phyloP scores from a whole-genome alignment of 805 yeast species.

The Gaillardinia entomophila region DNA sequence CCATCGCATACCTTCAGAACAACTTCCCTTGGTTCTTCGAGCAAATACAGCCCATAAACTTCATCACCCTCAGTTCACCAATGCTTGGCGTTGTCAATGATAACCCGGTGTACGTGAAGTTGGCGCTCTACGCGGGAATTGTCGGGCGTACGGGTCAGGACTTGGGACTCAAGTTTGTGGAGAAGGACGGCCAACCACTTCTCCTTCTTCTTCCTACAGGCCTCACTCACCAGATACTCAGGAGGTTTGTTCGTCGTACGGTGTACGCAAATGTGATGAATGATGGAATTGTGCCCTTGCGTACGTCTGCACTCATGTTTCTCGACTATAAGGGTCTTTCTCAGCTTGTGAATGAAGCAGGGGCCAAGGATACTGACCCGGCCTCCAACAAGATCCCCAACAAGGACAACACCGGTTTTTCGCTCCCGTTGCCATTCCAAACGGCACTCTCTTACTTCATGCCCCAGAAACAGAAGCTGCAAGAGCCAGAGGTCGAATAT shows the following conservation, averaged over 20 bases:
- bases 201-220: slow-evolving; percentile 71
- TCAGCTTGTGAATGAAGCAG: slow-evolving; percentile 9
- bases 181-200: slow-evolving; percentile 51
- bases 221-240: slow-evolving; percentile 61
- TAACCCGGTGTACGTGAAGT: slow-evolving; percentile 76
- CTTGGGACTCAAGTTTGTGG: slow-evolving; percentile 54
- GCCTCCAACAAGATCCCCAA: slow-evolving; percentile 2
- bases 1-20: slow-evolving; percentile 69
- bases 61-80: slow-evolving; percentile 83
- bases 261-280: slow-evolving; percentile 84
- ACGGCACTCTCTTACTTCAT: slow-evolving; percentile 34
- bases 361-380: slow-evolving; percentile 7
- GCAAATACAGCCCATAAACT: slow-evolving; percentile 64
- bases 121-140: slow-evolving; percentile 81
- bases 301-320: slow-evolving; percentile 82
- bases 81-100: slow-evolving; percentile 83
- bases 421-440: slow-evolving; percentile 21
- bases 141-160: slow-evolving; percentile 95
- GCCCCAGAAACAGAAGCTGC: slow-evolving; percentile 32
- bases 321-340: slow-evolving; percentile 72
- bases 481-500: slow-evolving; percentile 5
- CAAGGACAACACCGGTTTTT: neutral
- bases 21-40: slow-evolving; percentile 69
- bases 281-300: slow-evolving; percentile 93
- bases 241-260: slow-evolving; percentile 64